phyloP scores from a whole-genome alignment of 1,139 yeast species.

The Candida sojae region DNA sequence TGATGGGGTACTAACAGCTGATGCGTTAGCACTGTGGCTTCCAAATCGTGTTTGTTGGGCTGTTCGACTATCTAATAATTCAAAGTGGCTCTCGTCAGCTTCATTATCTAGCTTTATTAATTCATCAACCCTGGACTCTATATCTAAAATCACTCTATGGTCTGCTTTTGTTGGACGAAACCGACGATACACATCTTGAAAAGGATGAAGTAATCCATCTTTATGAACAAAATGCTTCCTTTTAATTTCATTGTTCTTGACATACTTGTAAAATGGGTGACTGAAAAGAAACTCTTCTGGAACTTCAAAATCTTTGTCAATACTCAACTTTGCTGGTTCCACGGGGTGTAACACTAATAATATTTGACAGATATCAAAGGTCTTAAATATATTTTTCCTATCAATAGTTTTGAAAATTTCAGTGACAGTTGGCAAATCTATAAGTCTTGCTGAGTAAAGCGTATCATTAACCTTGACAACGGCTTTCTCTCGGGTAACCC shows the following conservation, averaged over 20 bases:
- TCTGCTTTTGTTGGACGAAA: slow-evolving; percentile 54
- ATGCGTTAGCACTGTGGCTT: slow-evolving; percentile 23
- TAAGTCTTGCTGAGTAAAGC: slow-evolving; percentile 77
- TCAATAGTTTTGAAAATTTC: slow-evolving; percentile 91
- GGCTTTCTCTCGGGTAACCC: slow-evolving; percentile 82
- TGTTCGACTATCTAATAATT: slow-evolving; percentile 60
- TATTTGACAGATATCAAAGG: slow-evolving; percentile 85
- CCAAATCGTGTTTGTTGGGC: slow-evolving; percentile 18
- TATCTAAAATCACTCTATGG: slow-evolving; percentile 57
- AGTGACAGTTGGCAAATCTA: slow-evolving; percentile 87
- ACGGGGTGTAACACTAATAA: slow-evolving; percentile 71
- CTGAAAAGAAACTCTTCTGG: slow-evolving; percentile 39
- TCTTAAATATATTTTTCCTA: slow-evolving; percentile 83
- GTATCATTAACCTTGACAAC: slow-evolving; percentile 56
- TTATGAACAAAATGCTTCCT: slow-evolving; percentile 51
- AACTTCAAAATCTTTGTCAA: slow-evolving; percentile 43
- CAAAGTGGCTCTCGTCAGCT: slow-evolving; percentile 81
- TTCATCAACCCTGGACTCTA: slow-evolving; percentile 79
- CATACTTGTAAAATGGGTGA: slow-evolving; percentile 49
- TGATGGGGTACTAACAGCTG: slow-evolving; percentile 23
- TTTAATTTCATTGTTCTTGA: slow-evolving; percentile 43
- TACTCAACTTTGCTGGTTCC: slow-evolving; percentile 42
- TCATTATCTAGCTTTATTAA: slow-evolving; percentile 74
- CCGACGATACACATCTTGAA: slow-evolving; percentile 47
- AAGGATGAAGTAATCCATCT: slow-evolving; percentile 86